Evolutionary conservation across 78 protist genomes (phyloP), one percentile per base, ranked within the genome.

Genomic region (Dictyostelium firmibasis): DNA sequence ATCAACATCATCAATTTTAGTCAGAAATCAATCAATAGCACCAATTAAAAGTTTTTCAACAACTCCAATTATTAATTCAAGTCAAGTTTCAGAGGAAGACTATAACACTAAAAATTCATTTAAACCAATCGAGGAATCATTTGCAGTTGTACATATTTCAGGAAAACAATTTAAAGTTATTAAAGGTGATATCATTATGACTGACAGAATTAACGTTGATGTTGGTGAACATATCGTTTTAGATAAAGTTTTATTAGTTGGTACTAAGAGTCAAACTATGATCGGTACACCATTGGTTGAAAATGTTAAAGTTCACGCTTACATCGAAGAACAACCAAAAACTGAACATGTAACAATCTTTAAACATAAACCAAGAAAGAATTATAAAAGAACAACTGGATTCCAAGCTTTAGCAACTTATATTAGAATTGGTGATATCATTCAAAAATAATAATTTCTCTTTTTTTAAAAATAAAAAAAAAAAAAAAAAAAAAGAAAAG

Each of bases 91-190:
- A 27, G 79, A 72, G 16, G 79, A 72, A 72, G 33, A 41, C 25
- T 84, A 84, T 67, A 67, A 67, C 43, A 16, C 14, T 5, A 69
- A 67, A 35, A 60, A 84, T 41, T 4, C 23, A 29, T 84, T 84
- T 53, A 89, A 25, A 47, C 36, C 89, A 16, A 23, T 93, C 10
- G 84, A 69, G 0, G 41, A 93, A 20, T 76, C 92, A 47, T 93
- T 93, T 33, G 96, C 96, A 43, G 96, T 93, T 44, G 92, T 93
- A 27, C 96, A 93, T 11, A 18, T 93, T 41, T 57, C 81, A 33
- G 96, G 96, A 3, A 81, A 83, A 62, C 96, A 93, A 75, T 93
- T 74, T 74, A 93, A 93, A 93, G 96, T 93, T 10, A 93, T 86
- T 13, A 81, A 93, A 53, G 96, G 96, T 27, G 96, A 93, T 85